Conservation (phyloP, 78 protist genomes). For the Blattamonas nauphoetae region DNA sequence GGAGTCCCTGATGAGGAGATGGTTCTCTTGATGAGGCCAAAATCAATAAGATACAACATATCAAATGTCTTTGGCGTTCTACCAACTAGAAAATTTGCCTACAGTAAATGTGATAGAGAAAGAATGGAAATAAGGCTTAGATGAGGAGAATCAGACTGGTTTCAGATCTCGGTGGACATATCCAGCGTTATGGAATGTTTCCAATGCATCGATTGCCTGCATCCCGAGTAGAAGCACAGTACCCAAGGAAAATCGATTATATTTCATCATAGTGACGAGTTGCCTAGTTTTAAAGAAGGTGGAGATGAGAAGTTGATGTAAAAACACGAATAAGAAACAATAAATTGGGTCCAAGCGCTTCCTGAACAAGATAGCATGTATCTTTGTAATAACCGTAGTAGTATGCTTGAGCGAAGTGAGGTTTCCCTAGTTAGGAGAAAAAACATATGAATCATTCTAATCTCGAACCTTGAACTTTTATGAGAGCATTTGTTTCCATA, state of each 20-base stretch:
- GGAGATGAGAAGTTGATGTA: not conserved
- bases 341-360: not conserved
- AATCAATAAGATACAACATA: too few relatives aligned
- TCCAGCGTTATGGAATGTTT: not conserved
- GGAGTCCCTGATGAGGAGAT: too few relatives aligned
- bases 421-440: not conserved
- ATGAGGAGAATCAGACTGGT: too few relatives aligned
- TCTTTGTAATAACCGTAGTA: not conserved
- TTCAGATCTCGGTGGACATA: not conserved
- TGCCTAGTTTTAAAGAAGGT: not conserved
- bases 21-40: too few relatives aligned
- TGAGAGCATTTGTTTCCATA: not conserved
- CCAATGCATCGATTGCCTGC: not conserved
- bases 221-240: not conserved
- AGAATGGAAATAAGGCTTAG: too few relatives aligned
- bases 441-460: not conserved
- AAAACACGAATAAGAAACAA: not conserved
- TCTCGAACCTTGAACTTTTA: not conserved
- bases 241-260: not conserved
- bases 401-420: not conserved
- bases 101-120: too few relatives aligned
- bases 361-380: not conserved
- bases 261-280: not conserved
- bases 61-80: too few relatives aligned
- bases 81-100: too few relatives aligned